Percentiles rank a stretch among this genome's conserved stretches.
Evolutionary conservation across 2,329 filamentous ascomycete species (phyloP).

Genomic region (Trichoderma pleuroti): DNA sequence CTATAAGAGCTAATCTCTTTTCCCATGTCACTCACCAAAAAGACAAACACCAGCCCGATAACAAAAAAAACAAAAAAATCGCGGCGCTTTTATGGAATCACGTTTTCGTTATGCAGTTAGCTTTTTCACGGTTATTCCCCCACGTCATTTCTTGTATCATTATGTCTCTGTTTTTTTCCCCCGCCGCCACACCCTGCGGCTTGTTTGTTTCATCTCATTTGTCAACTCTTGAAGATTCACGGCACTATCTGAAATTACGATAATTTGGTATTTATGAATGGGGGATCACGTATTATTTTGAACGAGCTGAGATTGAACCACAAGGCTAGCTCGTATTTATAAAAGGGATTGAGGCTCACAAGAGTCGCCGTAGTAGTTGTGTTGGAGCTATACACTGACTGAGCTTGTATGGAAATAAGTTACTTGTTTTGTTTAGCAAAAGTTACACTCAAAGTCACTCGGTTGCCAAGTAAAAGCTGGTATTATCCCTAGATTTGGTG

Average conservation of each 20-base stretch:
- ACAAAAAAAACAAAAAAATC: background rate
- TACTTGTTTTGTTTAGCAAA: background rate
- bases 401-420: background rate
- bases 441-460: too few relatives aligned
- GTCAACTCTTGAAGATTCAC: background rate
- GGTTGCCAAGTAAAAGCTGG: background rate
- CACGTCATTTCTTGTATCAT: constrained; percentile 33
- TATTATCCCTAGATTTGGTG: too few relatives aligned
- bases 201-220: background rate
- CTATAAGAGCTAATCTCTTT: background rate
- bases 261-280: background rate
- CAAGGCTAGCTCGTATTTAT: background rate
- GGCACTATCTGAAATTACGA: background rate
- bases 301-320: background rate
- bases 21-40: constrained; percentile 21
- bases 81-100: constrained; percentile 13
- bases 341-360: background rate
- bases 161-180: constrained; percentile 28
- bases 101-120: background rate
- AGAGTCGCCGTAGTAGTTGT: background rate
- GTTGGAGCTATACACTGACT: background rate
- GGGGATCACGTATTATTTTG: background rate
- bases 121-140: background rate
- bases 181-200: background rate
- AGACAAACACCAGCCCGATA: background rate